These are phyloP conservation scores for Kazachstania viticola DNA, from an alignment of 805 yeast species.

Conservation along the genomic window DNA sequence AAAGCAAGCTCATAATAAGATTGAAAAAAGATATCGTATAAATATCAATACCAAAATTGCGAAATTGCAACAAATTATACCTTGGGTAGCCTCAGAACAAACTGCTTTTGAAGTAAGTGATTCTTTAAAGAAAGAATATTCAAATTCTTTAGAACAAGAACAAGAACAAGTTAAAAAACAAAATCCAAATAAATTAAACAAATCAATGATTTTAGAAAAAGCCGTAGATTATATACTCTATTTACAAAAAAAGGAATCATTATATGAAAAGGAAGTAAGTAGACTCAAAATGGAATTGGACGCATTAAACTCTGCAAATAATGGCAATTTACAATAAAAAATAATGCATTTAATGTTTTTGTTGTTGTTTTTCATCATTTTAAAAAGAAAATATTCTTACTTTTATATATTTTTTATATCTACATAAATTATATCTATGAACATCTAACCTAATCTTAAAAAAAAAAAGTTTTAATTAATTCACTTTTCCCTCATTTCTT, in stretches of 20 bases:
- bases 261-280: constrained; percentile 23
- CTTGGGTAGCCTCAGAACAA: constrained; percentile 52
- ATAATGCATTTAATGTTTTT: no score
- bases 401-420: no score
- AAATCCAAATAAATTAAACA: constrained; percentile 38
- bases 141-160: no score
- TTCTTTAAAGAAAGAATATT: constrained; percentile 4
- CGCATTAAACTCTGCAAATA: no score
- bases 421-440: no score
- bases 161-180: background rate
- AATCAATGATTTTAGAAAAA: constrained; percentile 55
- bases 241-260: constrained; percentile 38
- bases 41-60: constrained; percentile 65
- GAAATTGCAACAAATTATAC: constrained; percentile 52
- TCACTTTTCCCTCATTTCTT: constrained; percentile 42
- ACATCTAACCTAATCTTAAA: no score
- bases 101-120: constrained; percentile 43
- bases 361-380: no score
- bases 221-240: constrained; percentile 51
- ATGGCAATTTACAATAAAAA: no score
- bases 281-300: constrained; percentile 26
- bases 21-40: constrained; percentile 60
- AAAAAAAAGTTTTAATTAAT: no score
- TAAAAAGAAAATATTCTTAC: no score
- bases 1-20: constrained; percentile 61